Evolutionary conservation across 208 protist species (phyloP).

Genomic region (Trypanosoma scelopori): DNA sequence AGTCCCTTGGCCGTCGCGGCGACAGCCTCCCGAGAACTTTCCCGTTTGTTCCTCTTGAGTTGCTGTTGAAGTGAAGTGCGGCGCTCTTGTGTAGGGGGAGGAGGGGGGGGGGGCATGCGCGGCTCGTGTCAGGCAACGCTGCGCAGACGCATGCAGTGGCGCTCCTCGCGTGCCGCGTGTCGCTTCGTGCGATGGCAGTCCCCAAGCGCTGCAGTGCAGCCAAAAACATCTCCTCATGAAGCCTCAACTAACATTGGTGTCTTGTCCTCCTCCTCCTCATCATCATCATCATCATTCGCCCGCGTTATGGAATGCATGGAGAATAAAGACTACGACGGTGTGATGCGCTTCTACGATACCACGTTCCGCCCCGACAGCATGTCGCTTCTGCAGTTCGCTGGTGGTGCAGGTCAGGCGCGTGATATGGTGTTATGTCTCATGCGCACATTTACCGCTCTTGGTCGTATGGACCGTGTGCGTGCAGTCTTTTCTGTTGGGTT

Average conservation of each 20-base stretch:
- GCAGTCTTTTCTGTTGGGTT: conserved; percentile 53
- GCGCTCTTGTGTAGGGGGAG: too few relatives aligned
- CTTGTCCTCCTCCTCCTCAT: too few relatives aligned
- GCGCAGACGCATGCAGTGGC: background rate
- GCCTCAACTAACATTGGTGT: background rate
- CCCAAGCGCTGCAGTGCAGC: too few relatives aligned
- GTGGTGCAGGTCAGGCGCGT: conserved; percentile 37
- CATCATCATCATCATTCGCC: conserved; percentile 1
- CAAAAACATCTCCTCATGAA: background rate
- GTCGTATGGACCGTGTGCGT: conserved; percentile 67
- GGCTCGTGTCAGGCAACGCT: background rate
- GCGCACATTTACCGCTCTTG: conserved; percentile 63
- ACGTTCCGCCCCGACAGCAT: conserved; percentile 30
- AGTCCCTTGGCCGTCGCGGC: too few relatives aligned
- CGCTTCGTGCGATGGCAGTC: background rate
- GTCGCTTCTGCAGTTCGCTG: conserved; percentile 46
- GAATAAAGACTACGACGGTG: conserved; percentile 32
- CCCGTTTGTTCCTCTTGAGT: background rate
- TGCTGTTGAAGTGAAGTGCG: background rate
- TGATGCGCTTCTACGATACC: conserved; percentile 35
- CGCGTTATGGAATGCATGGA: conserved; percentile 26
- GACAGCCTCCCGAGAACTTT: background rate
- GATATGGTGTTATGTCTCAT: conserved; percentile 55
- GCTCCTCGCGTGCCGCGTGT: background rate
- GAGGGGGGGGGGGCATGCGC: background rate